Evolutionary conservation across 805 yeast genomes (phyloP).

Genomic region (Kazachstania viticola): DNA sequence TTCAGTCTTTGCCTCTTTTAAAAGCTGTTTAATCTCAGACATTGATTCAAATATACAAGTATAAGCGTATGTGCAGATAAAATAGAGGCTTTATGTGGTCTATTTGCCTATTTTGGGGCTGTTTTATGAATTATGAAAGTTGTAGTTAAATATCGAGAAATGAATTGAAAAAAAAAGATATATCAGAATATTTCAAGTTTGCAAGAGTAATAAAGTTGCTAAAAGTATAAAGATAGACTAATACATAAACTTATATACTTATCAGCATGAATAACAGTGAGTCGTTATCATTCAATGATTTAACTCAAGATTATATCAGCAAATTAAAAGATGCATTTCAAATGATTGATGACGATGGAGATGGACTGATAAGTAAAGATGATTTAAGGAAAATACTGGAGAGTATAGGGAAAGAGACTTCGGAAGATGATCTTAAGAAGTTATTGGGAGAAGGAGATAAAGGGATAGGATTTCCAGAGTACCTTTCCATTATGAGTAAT

Average conservation of each 20-base stretch:
- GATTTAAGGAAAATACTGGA: constrained; percentile 47
- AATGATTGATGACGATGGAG: constrained; percentile 71
- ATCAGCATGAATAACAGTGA: constrained; percentile 21
- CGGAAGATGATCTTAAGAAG: constrained; percentile 31
- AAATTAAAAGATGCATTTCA: constrained; percentile 67
- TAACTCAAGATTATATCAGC: constrained; percentile 52
- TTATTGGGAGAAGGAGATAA: constrained; percentile 35
- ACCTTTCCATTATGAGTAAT: constrained; percentile 48
- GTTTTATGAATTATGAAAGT: too few species aligned
- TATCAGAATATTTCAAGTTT: background rate
- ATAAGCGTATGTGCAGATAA: too few species aligned
- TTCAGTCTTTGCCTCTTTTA: constrained; percentile 42
- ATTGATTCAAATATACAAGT: too few species aligned
- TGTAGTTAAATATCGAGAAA: too few species aligned
- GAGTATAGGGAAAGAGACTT: constrained; percentile 37
- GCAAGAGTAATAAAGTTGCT: background rate
- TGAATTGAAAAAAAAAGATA: background rate
- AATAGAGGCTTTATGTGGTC: too few species aligned
- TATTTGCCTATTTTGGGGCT: too few species aligned
- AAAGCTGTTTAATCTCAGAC: constrained; percentile 26
- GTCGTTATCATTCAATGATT: constrained; percentile 29
- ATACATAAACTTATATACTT: too few species aligned
- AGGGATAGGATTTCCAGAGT: constrained; percentile 50
- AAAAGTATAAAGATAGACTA: too few species aligned
- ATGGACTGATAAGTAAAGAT: constrained; percentile 44